These are phyloP conservation scores for Aspergillus sp. DNA, from an alignment of 2,329 filamentous ascomycete species.

Conservation along the genomic window DNA sequence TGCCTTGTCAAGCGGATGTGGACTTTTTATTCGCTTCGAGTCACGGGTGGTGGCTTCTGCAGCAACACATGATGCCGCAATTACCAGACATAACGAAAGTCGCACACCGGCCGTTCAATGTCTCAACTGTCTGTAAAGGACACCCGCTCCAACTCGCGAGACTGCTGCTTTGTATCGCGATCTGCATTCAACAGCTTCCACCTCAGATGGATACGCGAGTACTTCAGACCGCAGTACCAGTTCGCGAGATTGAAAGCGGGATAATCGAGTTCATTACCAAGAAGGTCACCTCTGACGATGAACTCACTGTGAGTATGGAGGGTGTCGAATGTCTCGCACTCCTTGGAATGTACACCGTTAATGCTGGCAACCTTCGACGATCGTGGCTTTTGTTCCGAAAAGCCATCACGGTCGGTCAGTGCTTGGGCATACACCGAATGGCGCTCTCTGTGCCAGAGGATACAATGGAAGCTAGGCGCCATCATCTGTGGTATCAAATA, in stretches of 20 bases:
- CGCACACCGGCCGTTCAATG: neutral
- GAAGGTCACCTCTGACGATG: neutral
- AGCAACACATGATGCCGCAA: constrained; percentile 3
- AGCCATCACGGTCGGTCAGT: neutral
- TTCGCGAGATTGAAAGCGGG: neutral
- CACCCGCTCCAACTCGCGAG: neutral
- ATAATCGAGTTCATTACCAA: neutral
- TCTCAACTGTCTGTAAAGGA: neutral
- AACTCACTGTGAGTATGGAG: neutral
- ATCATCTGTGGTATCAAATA: constrained; percentile 7
- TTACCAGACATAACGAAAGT: neutral
- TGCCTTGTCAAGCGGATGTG: constrained; percentile 4
- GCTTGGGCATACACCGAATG: constrained; percentile 2
- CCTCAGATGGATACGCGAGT: neutral
- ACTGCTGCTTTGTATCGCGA: constrained; percentile 1
- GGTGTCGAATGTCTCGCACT: constrained; percentile 2
- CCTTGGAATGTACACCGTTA: constrained; percentile 1
- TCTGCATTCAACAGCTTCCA: constrained; percentile 9
- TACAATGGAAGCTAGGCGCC: neutral
- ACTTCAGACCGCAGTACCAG: neutral
- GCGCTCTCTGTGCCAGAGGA: neutral
- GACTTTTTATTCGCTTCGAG: constrained; percentile 2
- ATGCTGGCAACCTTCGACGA: constrained; percentile 6
- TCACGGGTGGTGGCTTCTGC: constrained; percentile 3
- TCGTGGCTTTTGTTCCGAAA: constrained; percentile 5